Percentiles rank a stretch among this genome's conserved stretches.
Evolutionary conservation across 306 rosid genomes (phyloP).

Genomic region (Arachis hypogaea): DNA sequence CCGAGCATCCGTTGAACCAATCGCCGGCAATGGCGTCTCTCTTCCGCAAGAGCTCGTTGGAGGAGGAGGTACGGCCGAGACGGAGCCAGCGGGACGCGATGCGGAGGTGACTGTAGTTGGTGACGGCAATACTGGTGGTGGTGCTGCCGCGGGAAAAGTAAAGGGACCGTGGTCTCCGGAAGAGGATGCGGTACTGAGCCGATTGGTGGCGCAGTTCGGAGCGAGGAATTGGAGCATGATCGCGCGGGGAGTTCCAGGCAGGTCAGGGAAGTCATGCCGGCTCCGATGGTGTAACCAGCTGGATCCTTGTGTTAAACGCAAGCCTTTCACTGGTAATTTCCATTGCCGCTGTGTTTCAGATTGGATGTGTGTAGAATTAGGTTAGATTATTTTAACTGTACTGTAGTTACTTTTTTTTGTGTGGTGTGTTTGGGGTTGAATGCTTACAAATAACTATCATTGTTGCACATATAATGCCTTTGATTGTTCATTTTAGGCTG

Average conservation of each 20-base stretch:
- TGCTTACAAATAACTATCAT: no score
- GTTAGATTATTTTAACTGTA: not conserved
- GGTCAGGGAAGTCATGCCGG: constrained; percentile 90
- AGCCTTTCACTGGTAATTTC: constrained; percentile 71
- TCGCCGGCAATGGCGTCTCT: constrained; percentile 26
- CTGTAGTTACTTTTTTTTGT: not conserved
- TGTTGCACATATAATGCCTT: not conserved
- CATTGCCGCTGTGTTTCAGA: not conserved
- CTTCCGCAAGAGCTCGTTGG: not conserved
- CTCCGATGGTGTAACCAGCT: constrained; percentile 92
- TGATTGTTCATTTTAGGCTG: constrained; percentile 4
- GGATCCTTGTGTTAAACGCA: constrained; percentile 77
- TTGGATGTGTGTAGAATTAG: constrained; percentile 32
- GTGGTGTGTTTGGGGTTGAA: not conserved
- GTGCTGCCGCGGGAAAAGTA: constrained; percentile 44
- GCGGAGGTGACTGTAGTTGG: constrained; percentile 16
- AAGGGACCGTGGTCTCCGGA: constrained; percentile 82
- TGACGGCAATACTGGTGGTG: not conserved
- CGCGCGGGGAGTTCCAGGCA: constrained; percentile 72
- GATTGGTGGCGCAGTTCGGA: constrained; percentile 71
- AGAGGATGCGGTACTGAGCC: constrained; percentile 49
- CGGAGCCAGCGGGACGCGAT: not conserved
- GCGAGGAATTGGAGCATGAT: constrained; percentile 83
- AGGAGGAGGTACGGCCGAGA: not conserved
- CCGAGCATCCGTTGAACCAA: constrained; percentile 19